Conservation (phyloP, 148 eudicot species). For the Oxyria digyna region DNA sequence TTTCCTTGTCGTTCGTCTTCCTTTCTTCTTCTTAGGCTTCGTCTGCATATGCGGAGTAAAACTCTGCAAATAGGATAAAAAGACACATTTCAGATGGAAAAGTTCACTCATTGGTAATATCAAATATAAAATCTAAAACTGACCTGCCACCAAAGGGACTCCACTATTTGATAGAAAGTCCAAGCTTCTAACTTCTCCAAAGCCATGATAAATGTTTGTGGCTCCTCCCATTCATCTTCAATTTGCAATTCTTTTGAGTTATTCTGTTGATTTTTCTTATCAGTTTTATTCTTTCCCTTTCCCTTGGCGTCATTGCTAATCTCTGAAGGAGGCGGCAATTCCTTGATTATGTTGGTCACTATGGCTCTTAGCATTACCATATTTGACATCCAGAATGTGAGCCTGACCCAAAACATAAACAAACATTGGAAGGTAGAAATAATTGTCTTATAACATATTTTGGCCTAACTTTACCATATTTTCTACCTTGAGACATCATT, state of each 20-base stretch:
- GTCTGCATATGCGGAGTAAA: conserved; percentile 88
- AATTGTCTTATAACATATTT: too few species aligned
- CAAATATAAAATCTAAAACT: not conserved
- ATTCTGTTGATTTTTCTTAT: conserved; percentile 22
- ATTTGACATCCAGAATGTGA: conserved; percentile 90
- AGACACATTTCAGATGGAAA: not conserved
- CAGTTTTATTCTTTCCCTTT: conserved; percentile 18
- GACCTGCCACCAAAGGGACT: conserved; percentile 99
- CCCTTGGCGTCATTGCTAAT: conserved; percentile 16
- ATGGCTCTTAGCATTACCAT: conserved; percentile 58
- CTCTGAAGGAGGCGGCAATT: conserved; percentile 15
- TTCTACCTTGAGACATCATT: conserved; percentile 84
- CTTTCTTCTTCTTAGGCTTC: conserved; percentile 36
- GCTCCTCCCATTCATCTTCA: conserved; percentile 76
- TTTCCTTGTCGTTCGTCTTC: conserved; percentile 32
- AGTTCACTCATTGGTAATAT: too few species aligned
- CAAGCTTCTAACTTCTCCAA: conserved; percentile 85
- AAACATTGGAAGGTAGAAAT: too few species aligned
- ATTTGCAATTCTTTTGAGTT: conserved; percentile 25
- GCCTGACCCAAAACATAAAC: conserved; percentile 24
- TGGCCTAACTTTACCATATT: too few species aligned
- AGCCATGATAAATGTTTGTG: conserved; percentile 46
- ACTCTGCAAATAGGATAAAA: conserved; percentile 32
- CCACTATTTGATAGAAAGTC: conserved; percentile 68
- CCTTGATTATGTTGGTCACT: conserved; percentile 43